phyloP scores from a whole-genome alignment of 179 eudicot species.

The Gypsophila paniculata region DNA sequence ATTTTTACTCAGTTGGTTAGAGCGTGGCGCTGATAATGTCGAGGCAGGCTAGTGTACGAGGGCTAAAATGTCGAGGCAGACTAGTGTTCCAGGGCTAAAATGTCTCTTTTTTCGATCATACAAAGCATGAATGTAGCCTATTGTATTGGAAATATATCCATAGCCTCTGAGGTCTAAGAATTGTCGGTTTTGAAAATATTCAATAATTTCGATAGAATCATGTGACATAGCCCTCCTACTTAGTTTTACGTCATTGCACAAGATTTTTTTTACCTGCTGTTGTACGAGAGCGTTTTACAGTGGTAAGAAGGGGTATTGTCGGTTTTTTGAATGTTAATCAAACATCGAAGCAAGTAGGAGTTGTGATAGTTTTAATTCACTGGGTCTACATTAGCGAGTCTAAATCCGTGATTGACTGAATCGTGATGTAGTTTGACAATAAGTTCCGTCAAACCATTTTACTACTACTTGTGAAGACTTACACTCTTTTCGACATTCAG shows the following conservation, averaged over 20 bases:
- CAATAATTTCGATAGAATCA: neutral
- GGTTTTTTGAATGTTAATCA: neutral
- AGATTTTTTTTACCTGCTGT: neutral
- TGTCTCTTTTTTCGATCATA: too few relatives aligned
- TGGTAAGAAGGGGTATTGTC: neutral
- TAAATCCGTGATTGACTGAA: neutral
- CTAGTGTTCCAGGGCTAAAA: too few relatives aligned
- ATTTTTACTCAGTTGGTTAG: too few relatives aligned
- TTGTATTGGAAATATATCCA: too few relatives aligned
- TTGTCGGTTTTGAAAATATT: neutral
- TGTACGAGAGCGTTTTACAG: neutral
- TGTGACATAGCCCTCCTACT: neutral
- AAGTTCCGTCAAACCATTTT: neutral
- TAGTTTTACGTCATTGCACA: neutral
- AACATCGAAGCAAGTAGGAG: neutral
- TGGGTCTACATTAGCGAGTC: neutral
- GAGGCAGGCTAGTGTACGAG: too few relatives aligned
- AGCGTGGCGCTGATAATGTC: too few relatives aligned
- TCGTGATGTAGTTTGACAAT: neutral
- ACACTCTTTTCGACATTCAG: slow-evolving; percentile 30
- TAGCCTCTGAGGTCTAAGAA: neutral
- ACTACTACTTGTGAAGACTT: neutral
- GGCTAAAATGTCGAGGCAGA: too few relatives aligned
- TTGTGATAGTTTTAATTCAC: neutral
- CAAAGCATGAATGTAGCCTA: too few relatives aligned